These are phyloP conservation scores for Penicillium ucsense DNA, from an alignment of 495 filamentous ascomycete genomes.

Conservation along the genomic window DNA sequence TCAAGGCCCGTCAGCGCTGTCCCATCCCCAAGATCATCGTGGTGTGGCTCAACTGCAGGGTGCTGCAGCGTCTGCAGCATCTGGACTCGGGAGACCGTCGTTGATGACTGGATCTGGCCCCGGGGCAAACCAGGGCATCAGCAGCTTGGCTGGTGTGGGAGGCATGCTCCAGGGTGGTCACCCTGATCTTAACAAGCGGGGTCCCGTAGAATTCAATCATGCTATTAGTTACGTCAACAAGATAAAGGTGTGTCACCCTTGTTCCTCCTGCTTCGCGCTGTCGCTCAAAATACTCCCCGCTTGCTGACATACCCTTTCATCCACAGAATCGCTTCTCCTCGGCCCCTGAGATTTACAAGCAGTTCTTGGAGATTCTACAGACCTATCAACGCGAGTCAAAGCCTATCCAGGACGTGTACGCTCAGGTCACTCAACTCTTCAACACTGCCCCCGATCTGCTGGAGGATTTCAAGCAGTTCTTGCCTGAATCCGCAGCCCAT, in stretches of 20 bases:
- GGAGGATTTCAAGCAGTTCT: constrained; percentile 98
- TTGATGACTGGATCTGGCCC: constrained; percentile 37
- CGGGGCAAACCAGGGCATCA: constrained; percentile 39
- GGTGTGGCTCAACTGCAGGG: constrained; percentile 73
- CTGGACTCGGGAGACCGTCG: constrained; percentile 32
- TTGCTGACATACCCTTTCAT: neutral
- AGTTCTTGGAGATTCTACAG: constrained; percentile 96
- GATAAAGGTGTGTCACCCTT: constrained; percentile 69
- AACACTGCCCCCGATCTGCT: constrained; percentile 89
- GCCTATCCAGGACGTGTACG: constrained; percentile 96
- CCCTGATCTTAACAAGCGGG: constrained; percentile 67
- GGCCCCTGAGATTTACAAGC: constrained; percentile 97
- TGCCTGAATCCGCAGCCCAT: constrained; percentile 92
- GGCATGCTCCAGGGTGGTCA: constrained; percentile 44
- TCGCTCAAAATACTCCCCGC: neutral
- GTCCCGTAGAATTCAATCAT: constrained; percentile 98
- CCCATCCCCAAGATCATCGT: constrained; percentile 71
- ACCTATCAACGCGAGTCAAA: constrained; percentile 98
- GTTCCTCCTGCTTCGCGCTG: neutral
- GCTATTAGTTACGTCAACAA: constrained; percentile 99
- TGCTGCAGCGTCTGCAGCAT: constrained; percentile 52
- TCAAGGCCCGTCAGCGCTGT: constrained; percentile 42
- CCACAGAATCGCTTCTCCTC: constrained; percentile 83
- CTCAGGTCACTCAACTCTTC: constrained; percentile 92
- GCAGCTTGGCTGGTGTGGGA: constrained; percentile 34